phyloP scores from a whole-genome alignment of 768 basidiomycete genomes.

The Vishniacozyma victoriae region DNA sequence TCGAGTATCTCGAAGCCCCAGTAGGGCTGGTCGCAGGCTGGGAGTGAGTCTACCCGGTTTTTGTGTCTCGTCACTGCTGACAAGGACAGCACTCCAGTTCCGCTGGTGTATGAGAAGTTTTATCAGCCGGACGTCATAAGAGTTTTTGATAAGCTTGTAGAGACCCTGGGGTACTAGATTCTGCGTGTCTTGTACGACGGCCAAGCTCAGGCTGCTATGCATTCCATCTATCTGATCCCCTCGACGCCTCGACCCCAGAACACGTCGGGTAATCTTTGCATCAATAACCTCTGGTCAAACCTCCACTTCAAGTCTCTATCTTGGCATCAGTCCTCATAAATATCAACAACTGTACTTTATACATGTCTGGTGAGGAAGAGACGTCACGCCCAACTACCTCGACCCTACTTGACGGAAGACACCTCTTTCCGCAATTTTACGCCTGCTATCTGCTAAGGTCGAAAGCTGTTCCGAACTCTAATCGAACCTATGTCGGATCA shows the following conservation, averaged over 20 bases:
- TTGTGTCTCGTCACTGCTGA: slow-evolving; percentile 5
- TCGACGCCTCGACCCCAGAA: too few species aligned
- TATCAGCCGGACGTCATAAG: slow-evolving; percentile 81
- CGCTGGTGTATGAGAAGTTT: slow-evolving; percentile 84
- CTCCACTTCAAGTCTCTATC: too few species aligned
- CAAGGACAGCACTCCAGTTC: slow-evolving; percentile 65
- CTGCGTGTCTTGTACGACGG: too few species aligned
- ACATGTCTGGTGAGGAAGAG: too few species aligned
- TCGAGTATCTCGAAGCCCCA: slow-evolving; percentile 80
- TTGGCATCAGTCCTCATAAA: too few species aligned
- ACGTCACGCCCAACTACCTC: too few species aligned
- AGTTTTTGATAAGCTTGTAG: slow-evolving; percentile 73
- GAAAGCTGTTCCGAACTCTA: slow-evolving; percentile 53
- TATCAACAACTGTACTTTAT: too few species aligned
- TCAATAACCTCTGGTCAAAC: too few species aligned
- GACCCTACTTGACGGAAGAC: slow-evolving; percentile 44
- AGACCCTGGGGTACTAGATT: slow-evolving; percentile 66
- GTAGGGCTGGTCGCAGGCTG: slow-evolving; percentile 81
- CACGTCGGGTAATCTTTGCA: too few species aligned
- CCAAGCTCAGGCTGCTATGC: too few species aligned
- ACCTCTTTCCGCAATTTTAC: slow-evolving; percentile 57
- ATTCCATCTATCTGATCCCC: too few species aligned
- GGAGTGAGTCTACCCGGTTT: slow-evolving; percentile 64
- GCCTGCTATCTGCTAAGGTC: slow-evolving; percentile 78
- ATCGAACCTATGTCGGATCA: slow-evolving; percentile 58